Evolutionary conservation across 2,329 filamentous ascomycete genomes (phyloP).

Genomic region (Sporothrix inflata): DNA sequence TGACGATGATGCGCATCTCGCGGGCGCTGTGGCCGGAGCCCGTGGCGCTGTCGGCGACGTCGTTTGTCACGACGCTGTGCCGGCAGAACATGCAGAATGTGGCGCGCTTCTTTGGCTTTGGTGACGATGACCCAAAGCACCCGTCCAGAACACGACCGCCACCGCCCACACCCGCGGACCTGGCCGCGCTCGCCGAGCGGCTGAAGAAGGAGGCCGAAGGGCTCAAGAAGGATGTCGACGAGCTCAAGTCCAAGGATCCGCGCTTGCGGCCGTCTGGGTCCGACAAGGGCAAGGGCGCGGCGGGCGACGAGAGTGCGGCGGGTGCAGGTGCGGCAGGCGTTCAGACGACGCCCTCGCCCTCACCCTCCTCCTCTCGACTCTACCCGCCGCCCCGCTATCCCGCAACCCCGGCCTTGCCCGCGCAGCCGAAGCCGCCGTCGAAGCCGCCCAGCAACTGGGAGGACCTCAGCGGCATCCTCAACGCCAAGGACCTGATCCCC

Average conservation of each 20-base stretch:
- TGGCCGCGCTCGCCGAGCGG: slow-evolving; percentile 38
- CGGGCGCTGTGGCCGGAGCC: slow-evolving; percentile 59
- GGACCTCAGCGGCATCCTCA: not conserved
- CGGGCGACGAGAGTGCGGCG: not conserved
- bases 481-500: slow-evolving; percentile 34
- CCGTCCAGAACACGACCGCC: not conserved
- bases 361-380: too few species aligned
- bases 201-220: slow-evolving; percentile 41
- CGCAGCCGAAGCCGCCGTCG: too few species aligned
- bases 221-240: slow-evolving; percentile 33
- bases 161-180: not conserved
- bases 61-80: slow-evolving; percentile 53
- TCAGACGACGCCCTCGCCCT: slow-evolving; percentile 20
- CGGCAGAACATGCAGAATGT: slow-evolving; percentile 51
- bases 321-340: not conserved
- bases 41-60: slow-evolving; percentile 55
- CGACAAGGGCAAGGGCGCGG: not conserved
- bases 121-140: slow-evolving; percentile 33
- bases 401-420: too few species aligned
- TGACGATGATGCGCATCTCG: slow-evolving; percentile 44
- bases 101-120: slow-evolving; percentile 52
- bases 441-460: not conserved
- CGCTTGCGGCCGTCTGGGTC: too few species aligned
- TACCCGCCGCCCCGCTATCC: too few species aligned
- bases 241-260: not conserved